A percentile compares a stretch with the other conserved stretches of the same genome.
Evolutionary conservation across 2,329 filamentous ascomycete species (phyloP).

Genomic region (Alternaria ventricosa): DNA sequence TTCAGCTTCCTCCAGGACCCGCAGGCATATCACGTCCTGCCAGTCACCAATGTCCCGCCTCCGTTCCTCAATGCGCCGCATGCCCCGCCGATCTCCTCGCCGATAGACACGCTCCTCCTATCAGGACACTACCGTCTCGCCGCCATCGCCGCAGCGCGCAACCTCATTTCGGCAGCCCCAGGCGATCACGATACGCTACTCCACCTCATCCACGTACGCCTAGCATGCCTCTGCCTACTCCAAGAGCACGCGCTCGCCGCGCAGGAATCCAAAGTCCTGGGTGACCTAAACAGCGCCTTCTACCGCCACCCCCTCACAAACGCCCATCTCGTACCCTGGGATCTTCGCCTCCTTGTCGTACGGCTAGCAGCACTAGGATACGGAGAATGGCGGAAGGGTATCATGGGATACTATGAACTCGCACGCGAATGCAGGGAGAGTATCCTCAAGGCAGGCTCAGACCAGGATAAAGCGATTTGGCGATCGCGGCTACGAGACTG

Average conservation of each 20-base stretch:
- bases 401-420: conserved; percentile 91
- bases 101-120: conserved; percentile 71
- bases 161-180: conserved; percentile 60
- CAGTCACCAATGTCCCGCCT: conserved; percentile 64
- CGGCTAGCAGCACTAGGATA: conserved; percentile 86
- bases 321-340: conserved; percentile 77
- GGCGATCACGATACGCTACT: conserved; percentile 73
- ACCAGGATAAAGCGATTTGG: conserved; percentile 69
- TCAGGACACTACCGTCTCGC: conserved; percentile 81
- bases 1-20: conserved; percentile 59
- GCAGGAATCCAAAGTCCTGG: conserved; percentile 67
- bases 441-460: conserved; percentile 55
- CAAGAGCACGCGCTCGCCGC: conserved; percentile 65
- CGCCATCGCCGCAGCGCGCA: conserved; percentile 70
- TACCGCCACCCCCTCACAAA: conserved; percentile 57
- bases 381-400: conserved; percentile 79
- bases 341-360: conserved; percentile 80
- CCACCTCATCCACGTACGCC: conserved; percentile 76
- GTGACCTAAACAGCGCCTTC: conserved; percentile 65
- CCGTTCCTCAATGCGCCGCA: conserved; percentile 74
- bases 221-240: conserved; percentile 82
- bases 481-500: conserved; percentile 74
- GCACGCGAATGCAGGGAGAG: conserved; percentile 75
- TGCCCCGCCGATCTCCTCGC: conserved; percentile 65
- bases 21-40: conserved; percentile 70